phyloP scores from a whole-genome alignment of 495 filamentous ascomycete species.

The Aspergillus indologenus region DNA sequence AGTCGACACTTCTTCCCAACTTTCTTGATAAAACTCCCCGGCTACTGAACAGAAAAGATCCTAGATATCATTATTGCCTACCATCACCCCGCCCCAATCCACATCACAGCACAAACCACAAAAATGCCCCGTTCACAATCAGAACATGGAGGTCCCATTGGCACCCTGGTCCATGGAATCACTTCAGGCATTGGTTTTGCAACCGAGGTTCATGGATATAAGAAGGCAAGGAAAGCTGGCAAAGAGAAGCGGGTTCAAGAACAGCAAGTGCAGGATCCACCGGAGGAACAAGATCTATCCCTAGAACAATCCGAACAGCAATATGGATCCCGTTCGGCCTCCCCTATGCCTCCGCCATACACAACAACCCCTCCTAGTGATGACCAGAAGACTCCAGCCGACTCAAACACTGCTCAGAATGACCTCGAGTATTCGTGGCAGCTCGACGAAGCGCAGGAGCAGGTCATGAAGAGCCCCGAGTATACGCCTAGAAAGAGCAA shows the following conservation, averaged over 20 bases:
- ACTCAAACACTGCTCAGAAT: constrained; percentile 15
- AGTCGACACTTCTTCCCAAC: no score
- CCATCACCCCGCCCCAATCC: no score
- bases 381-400: constrained; percentile 11
- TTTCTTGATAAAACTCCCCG: no score
- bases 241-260: constrained; percentile 10
- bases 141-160: constrained; percentile 2
- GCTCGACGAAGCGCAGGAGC: constrained; percentile 43
- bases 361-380: not conserved
- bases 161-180: constrained; percentile 17
- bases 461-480: constrained; percentile 7
- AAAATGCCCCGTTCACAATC: constrained; percentile 7
- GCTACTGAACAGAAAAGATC: not conserved
- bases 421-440: constrained; percentile 45
- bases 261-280: constrained; percentile 6
- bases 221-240: constrained; percentile 28
- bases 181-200: constrained; percentile 46
- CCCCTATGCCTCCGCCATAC: constrained; percentile 17
- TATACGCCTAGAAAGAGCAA: constrained; percentile 12
- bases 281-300: not conserved
- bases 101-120: no score
- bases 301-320: constrained; percentile 7
- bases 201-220: constrained; percentile 35
- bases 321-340: constrained; percentile 19
- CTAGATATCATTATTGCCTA: not conserved